These are phyloP conservation scores for Schwanniomyces polymorphus DNA, from an alignment of 805 yeast genomes.

Conservation along the genomic window DNA sequence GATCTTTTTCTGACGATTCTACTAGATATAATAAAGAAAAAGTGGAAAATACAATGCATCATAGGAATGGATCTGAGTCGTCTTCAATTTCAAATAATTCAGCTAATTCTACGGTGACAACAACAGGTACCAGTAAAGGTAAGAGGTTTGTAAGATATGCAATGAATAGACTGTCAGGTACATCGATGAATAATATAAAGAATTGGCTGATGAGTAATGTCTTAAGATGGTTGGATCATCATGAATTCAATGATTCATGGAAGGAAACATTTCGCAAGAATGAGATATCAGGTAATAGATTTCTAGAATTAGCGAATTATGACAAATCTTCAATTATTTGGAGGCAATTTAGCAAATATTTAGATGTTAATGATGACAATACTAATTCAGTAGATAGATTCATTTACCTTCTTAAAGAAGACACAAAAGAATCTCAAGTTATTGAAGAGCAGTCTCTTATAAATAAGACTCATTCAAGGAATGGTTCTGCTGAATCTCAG, in stretches of 20 bases:
- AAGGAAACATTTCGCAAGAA: conserved; percentile 57
- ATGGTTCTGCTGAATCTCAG: conserved; percentile 15
- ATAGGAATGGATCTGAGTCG: conserved; percentile 35
- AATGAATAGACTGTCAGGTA: conserved; percentile 34
- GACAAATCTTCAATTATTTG: conserved; percentile 50
- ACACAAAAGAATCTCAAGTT: neutral
- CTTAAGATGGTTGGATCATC: conserved; percentile 61
- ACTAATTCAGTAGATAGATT: conserved; percentile 56
- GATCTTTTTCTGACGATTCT: neutral
- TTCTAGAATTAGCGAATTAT: conserved; percentile 67
- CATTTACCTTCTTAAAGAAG: conserved; percentile 15
- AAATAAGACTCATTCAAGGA: conserved; percentile 11
- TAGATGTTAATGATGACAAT: conserved; percentile 38
- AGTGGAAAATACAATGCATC: neutral
- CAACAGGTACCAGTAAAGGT: conserved; percentile 23
- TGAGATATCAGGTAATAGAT: conserved; percentile 60
- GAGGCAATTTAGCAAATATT: conserved; percentile 37
- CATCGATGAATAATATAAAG: conserved; percentile 39
- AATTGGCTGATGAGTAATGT: conserved; percentile 78
- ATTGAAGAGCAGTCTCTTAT: neutral
- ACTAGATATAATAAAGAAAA: neutral
- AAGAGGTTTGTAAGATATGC: conserved; percentile 44
- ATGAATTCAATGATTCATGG: conserved; percentile 77
- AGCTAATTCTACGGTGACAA: conserved; percentile 21
- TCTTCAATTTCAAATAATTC: conserved; percentile 33